These are phyloP conservation scores for Emergomyces africanus DNA, from an alignment of 2,329 filamentous ascomycete species.

Conservation along the genomic window DNA sequence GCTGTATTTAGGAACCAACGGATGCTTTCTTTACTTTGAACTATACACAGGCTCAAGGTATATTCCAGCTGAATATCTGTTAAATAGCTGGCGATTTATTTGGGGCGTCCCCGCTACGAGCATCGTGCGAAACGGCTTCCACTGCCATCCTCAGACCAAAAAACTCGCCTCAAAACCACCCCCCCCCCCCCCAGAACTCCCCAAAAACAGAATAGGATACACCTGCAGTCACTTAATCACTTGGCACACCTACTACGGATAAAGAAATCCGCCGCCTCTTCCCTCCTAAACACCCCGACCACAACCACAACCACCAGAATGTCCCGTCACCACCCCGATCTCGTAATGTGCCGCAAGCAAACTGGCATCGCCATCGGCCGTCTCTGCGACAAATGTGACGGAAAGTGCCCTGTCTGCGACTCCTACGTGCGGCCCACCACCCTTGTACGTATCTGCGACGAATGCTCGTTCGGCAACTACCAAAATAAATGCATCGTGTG, in stretches of 20 bases:
- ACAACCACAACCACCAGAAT: conserved; percentile 32
- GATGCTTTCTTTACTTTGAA: background rate
- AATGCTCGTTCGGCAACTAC: conserved; percentile 99
- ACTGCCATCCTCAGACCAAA: background rate
- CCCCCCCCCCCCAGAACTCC: too few relatives aligned
- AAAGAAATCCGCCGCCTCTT: background rate
- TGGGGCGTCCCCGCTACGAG: background rate
- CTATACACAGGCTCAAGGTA: background rate
- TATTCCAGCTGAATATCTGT: background rate
- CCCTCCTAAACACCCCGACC: background rate
- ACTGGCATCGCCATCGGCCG: conserved; percentile 95
- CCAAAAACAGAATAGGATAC: background rate
- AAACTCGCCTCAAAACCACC: background rate
- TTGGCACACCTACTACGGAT: background rate
- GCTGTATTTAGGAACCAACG: background rate
- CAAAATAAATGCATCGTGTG: conserved; percentile 99
- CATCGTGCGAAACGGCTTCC: background rate
- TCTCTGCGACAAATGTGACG: conserved; percentile 99
- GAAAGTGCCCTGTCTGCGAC: conserved; percentile 98
- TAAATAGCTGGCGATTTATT: background rate
- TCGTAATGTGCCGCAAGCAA: conserved; percentile 99
- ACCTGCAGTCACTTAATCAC: background rate
- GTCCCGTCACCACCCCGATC: conserved; percentile 94
- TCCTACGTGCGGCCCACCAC: conserved; percentile 97
- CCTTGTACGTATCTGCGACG: conserved; percentile 95